phyloP scores from a whole-genome alignment of 768 basidiomycete genomes.

The Suillus bovinus region DNA sequence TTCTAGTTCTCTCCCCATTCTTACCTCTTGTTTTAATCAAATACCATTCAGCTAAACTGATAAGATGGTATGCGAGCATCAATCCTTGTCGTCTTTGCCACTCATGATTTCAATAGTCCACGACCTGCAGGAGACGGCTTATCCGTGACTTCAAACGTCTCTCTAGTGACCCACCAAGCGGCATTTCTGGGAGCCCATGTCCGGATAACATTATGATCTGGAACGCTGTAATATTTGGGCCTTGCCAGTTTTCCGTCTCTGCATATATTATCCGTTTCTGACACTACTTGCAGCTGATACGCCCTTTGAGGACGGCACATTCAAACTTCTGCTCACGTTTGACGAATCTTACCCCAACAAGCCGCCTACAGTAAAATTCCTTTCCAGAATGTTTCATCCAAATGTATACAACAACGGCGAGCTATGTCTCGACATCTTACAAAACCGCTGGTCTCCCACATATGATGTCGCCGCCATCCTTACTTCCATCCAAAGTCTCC shows the following conservation, averaged over 20 bases:
- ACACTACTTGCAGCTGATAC: constrained; percentile 71
- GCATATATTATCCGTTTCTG: constrained; percentile 4
- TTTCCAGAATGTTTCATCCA: constrained; percentile 98
- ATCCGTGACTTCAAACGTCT: constrained; percentile 98
- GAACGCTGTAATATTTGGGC: constrained; percentile 99
- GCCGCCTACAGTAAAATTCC: constrained; percentile 95
- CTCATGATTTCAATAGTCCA: constrained; percentile 57
- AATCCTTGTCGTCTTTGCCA: neutral
- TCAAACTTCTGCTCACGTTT: constrained; percentile 93
- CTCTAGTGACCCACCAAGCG: constrained; percentile 91
- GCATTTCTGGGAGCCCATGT: constrained; percentile 95
- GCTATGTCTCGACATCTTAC: constrained; percentile 96
- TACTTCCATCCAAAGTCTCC: constrained; percentile 91
- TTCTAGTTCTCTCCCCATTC: constrained; percentile 6
- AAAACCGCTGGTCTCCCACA: constrained; percentile 98
- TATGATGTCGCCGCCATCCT: constrained; percentile 99
- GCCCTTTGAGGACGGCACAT: constrained; percentile 98
- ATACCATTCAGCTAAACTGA: neutral
- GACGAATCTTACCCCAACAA: constrained; percentile 99
- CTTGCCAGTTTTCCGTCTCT: constrained; percentile 57
- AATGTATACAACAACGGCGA: constrained; percentile 99
- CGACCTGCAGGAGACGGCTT: constrained; percentile 90
- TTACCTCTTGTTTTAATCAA: neutral
- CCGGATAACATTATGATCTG: constrained; percentile 99
- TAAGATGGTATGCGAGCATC: constrained; percentile 8